phyloP scores from a whole-genome alignment of 345 rosid genomes.

The Gossypium arboreum region DNA sequence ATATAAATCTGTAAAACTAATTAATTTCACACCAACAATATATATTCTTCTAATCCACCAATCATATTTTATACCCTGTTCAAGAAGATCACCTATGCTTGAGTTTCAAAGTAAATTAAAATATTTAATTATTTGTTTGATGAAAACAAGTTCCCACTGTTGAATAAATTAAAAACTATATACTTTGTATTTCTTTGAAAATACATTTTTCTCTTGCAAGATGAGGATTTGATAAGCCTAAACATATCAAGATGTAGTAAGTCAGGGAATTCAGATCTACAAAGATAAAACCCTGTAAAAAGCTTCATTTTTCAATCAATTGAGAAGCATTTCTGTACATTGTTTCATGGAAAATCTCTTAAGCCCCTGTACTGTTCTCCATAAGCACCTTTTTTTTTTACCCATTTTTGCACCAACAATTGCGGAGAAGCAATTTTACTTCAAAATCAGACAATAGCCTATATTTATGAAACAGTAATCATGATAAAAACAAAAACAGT shows the following conservation, averaged over 20 bases:
- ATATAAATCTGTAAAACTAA: no score
- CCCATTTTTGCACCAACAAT: conserved; percentile 1
- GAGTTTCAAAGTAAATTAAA: no score
- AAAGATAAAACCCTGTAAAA: not conserved
- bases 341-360: not conserved
- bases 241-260: not conserved
- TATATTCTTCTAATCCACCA: no score
- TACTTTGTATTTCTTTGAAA: no score
- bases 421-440: conserved; percentile 3
- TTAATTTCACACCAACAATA: no score
- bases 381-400: not conserved
- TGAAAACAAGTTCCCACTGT: no score
- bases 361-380: not conserved
- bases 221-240: not conserved
- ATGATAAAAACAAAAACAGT: not conserved
- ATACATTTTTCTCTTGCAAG: not conserved
- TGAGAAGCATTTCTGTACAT: conserved; percentile 17
- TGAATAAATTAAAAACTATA: no score
- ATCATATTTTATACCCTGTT: no score
- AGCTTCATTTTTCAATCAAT: no score
- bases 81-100: no score
- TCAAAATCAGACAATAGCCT: not conserved
- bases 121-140: no score
- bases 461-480: conserved; percentile 11
- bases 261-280: not conserved